A percentile compares a stretch with the other conserved stretches of the same genome.
Evolutionary conservation across 176 grass and related monocot species (phyloP).

Genomic region (Alloteropsis semialata): DNA sequence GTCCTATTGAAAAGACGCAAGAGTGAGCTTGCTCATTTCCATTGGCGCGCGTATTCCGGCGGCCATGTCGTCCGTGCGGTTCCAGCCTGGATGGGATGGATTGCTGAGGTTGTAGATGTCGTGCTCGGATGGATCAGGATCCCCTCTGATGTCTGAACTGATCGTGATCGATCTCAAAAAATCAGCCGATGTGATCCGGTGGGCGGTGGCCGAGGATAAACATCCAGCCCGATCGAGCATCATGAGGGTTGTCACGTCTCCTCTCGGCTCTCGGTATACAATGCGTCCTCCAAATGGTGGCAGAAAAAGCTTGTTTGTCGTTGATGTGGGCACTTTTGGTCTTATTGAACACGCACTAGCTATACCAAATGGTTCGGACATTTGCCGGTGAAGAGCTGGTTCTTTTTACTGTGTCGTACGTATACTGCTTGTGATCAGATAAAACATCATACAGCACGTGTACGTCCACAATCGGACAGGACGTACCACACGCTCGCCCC

Average conservation of each 20-base stretch:
- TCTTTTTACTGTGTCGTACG: not conserved
- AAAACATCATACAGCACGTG: not conserved
- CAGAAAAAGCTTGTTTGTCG: not conserved
- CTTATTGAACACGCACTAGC: no score
- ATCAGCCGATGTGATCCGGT: no score
- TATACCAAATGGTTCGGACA: not conserved
- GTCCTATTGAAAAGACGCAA: not conserved
- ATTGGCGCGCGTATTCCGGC: not conserved
- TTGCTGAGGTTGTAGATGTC: not conserved
- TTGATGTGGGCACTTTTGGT: not conserved
- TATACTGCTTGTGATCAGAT: not conserved
- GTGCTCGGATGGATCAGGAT: not conserved
- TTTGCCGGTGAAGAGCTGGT: not conserved
- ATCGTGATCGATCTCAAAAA: no score
- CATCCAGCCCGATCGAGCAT: not conserved
- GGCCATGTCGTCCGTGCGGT: not conserved
- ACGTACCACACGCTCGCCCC: no score
- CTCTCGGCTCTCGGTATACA: not conserved
- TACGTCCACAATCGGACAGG: no score
- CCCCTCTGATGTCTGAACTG: no score
- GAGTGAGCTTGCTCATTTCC: not conserved
- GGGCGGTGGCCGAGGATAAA: no score
- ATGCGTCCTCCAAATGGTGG: not conserved
- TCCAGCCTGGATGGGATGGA: constrained; percentile 1
- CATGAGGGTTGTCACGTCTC: not conserved